Evolutionary conservation across 768 basidiomycete species (phyloP).

Genomic region (Panaeolus papilionaceus): DNA sequence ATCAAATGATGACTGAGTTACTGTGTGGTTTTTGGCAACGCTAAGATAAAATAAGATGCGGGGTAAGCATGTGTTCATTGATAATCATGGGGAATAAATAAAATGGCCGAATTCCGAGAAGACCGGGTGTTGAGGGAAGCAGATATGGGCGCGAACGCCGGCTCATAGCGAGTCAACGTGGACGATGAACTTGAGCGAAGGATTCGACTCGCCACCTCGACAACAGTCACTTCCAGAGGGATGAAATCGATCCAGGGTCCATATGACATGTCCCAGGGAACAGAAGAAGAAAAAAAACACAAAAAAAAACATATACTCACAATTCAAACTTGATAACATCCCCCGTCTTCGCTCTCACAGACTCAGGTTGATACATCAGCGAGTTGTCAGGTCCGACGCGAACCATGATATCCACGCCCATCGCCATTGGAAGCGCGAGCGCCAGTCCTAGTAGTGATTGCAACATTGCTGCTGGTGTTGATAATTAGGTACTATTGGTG

Average conservation of each 20-base stretch:
- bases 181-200: too few species aligned
- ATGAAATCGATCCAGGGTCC: too few species aligned
- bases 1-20: slow-evolving; percentile 53
- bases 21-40: slow-evolving; percentile 56
- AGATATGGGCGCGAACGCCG: background rate
- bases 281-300: slow-evolving; percentile 25
- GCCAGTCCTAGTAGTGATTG: slow-evolving; percentile 5
- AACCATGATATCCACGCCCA: slow-evolving; percentile 38
- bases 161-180: too few species aligned
- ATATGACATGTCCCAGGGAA: too few species aligned
- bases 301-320: slow-evolving; percentile 34
- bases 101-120: background rate
- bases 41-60: slow-evolving; percentile 27
- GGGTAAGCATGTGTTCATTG: background rate
- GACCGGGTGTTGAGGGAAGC: background rate
- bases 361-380: slow-evolving; percentile 40
- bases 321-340: slow-evolving; percentile 57
- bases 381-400: slow-evolving; percentile 41
- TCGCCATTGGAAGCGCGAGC: slow-evolving; percentile 32
- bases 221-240: too few species aligned
- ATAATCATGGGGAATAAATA: too few species aligned
- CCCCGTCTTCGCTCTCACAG: slow-evolving; percentile 46
- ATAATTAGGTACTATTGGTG: background rate
- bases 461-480: background rate
- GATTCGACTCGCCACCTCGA: too few species aligned